Base-by-base conservation (phyloP, 352 stramenopile species). In the Phytophthora meadii region DNA sequence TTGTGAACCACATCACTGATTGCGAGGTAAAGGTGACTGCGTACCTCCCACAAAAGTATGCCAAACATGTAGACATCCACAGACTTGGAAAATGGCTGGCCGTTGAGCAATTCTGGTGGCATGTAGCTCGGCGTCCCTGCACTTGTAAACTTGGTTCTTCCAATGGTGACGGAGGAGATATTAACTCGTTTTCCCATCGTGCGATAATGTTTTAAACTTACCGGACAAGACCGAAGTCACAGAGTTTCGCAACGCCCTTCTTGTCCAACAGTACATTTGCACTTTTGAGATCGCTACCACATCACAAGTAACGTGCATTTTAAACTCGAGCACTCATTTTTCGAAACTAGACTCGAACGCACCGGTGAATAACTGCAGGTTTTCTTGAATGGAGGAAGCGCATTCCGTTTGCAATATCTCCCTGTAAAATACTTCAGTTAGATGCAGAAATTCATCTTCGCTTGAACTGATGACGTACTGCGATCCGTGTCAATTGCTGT, bases 1-100 rank as follows among this genome's bases (percentile, higher is more conserved):
- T 22, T 22, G 22, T 22, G 22, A 22, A 22, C 22, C 22, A 22
- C 22, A 22, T 2, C 22, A 22, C 22, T 22, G 22, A 22, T 22
- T 22, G 22, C 22, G 22, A 22, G 22, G 22, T 22, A 22, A 22
- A 22, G 22, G 22, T 22, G 22, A 22, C 12, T 36, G 27, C 39
- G 25, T 27, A 85, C 75, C 77, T 98, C 93, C 89, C 91, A 98
- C 6, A 98, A 61, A 22, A 98, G 70, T 44, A 98, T 79, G 12
- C 90, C 93, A 73, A 97, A 98, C 70, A 96, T 97, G 73, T 94
- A 98, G 17, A 97, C 90, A 61, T 98, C 92, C 32, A 98, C 90
- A 0, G 76, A 80, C 60, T 95, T 97, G 25, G 84, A 96, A 60
- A 97, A 98, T 0, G 88, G 73, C 6, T 81, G 82, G 9, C 85